Evolutionary conservation across 2,329 filamentous ascomycete genomes (phyloP).

Genomic region (Intubia oerlemansii): DNA sequence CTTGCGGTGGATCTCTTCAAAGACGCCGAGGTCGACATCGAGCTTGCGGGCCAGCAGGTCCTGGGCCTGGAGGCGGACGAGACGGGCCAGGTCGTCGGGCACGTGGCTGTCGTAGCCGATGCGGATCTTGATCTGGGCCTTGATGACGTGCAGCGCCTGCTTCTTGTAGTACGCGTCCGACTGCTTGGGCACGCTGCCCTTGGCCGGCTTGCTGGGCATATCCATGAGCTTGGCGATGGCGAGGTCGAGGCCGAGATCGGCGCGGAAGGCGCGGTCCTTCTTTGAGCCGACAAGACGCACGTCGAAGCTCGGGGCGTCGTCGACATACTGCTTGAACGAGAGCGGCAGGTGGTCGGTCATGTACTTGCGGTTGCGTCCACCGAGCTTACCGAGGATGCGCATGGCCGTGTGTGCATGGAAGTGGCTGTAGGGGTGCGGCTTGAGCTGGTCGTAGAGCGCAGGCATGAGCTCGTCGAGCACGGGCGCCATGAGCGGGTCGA

Average conservation of each 20-base stretch:
- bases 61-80: conserved; percentile 74
- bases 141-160: conserved; percentile 75
- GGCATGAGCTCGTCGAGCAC: conserved; percentile 99
- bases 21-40: conserved; percentile 45
- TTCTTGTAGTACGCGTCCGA: conserved; percentile 75
- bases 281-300: conserved; percentile 76
- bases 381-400: conserved; percentile 88
- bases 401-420: conserved; percentile 97
- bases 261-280: conserved; percentile 70
- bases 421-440: conserved; percentile 85
- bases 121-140: conserved; percentile 72
- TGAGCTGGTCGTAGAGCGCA: conserved; percentile 85
- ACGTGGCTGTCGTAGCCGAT: conserved; percentile 62
- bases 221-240: conserved; percentile 81
- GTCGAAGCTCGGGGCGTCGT: conserved; percentile 75
- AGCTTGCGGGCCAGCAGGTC: conserved; percentile 57
- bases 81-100: conserved; percentile 69
- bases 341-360: conserved; percentile 78
- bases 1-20: conserved; percentile 57
- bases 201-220: conserved; percentile 37
- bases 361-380: conserved; percentile 87
- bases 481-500: conserved; percentile 97
- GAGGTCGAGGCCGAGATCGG: conserved; percentile 67
- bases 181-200: conserved; percentile 27
- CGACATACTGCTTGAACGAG: conserved; percentile 63